A percentile compares a stretch with the other conserved stretches of the same genome.
Conservation (phyloP, 2,329 filamentous ascomycete genomes). For the Sporothrix curviconia region DNA sequence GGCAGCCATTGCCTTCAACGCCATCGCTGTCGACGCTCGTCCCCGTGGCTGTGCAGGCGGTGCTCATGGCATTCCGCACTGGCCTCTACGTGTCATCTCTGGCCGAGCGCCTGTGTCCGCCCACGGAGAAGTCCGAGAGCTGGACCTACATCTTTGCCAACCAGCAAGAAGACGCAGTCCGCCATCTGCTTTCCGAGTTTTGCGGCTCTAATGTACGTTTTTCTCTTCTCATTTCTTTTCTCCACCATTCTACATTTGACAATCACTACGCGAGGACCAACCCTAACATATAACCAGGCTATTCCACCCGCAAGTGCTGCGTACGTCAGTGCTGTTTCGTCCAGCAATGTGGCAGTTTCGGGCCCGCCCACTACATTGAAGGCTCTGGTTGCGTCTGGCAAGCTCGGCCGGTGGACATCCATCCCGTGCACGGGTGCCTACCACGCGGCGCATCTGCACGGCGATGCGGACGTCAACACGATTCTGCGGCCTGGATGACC, state of each 20-base stretch:
- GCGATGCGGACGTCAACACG: conserved; percentile 35
- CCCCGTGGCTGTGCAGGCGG: conserved; percentile 55
- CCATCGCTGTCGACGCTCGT: conserved; percentile 56
- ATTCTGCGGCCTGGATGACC: conserved; percentile 40
- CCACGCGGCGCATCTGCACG: conserved; percentile 49
- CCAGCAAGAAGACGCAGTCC: conserved; percentile 44
- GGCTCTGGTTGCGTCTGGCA: conserved; percentile 34
- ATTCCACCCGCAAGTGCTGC: conserved; percentile 39
- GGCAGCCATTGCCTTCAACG: conserved; percentile 57
- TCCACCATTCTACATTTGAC: no score
- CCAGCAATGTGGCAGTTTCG: conserved; percentile 45
- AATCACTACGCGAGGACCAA: neutral
- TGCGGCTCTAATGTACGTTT: conserved; percentile 47
- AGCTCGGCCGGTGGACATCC: conserved; percentile 37
- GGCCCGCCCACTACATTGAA: conserved; percentile 46
- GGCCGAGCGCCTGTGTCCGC: conserved; percentile 39
- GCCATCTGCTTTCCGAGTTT: conserved; percentile 48
- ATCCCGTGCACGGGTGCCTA: conserved; percentile 53
- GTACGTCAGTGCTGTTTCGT: conserved; percentile 49
- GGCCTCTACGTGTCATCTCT: conserved; percentile 50
- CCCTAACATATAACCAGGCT: conserved; percentile 25
- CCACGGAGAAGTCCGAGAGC: conserved; percentile 43
- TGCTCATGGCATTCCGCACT: conserved; percentile 60
- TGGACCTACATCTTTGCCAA: conserved; percentile 64
- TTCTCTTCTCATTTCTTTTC: no score